phyloP scores from a whole-genome alignment of 805 yeast genomes.

The Saccharomycopsis selenospora region DNA sequence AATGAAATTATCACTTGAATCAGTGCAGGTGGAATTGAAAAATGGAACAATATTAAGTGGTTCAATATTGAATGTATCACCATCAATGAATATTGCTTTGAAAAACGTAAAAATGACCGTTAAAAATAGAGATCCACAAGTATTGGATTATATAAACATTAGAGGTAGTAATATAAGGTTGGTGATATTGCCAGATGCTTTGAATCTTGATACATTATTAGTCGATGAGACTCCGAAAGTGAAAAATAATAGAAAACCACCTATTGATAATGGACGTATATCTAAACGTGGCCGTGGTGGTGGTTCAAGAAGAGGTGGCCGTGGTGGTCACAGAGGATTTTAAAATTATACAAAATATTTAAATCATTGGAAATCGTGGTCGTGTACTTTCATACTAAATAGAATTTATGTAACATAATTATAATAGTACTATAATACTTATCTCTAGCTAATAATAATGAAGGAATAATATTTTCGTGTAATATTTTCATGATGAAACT shows the following conservation, averaged over 20 bases:
- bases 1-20: slow-evolving; percentile 68
- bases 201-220: slow-evolving; percentile 35
- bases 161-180: slow-evolving; percentile 72
- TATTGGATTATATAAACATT: slow-evolving; percentile 58
- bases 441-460: no score
- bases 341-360: not conserved
- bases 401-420: no score
- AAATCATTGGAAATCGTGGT: no score
- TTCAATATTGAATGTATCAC: slow-evolving; percentile 65
- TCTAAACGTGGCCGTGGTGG: slow-evolving; percentile 6
- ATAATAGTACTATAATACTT: no score
- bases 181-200: slow-evolving; percentile 63
- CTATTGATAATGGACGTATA: not conserved
- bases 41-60: slow-evolving; percentile 73
- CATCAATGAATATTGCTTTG: slow-evolving; percentile 72
- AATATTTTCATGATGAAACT: no score
- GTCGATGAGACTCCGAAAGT: slow-evolving; percentile 38
- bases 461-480: no score
- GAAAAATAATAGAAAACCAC: slow-evolving; percentile 22
- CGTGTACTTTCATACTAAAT: no score
- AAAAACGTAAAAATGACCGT: slow-evolving; percentile 65
- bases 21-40: slow-evolving; percentile 72
- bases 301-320: not conserved
- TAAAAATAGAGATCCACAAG: slow-evolving; percentile 53
- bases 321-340: slow-evolving; percentile 12